Conservation (phyloP, 805 yeast genomes). For the Starmerella floricola region DNA sequence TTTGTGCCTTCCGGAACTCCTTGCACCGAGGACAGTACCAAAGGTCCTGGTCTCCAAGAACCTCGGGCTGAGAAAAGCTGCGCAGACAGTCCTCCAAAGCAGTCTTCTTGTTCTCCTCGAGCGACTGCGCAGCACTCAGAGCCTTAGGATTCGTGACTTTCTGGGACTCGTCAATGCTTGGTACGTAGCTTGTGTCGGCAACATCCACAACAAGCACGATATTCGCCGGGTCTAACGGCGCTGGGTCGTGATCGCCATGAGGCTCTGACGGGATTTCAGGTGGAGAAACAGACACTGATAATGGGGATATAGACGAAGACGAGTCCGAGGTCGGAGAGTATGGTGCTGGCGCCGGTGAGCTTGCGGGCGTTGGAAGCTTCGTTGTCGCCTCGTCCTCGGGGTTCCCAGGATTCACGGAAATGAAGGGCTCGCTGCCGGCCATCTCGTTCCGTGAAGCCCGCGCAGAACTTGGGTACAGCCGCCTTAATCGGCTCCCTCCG, state of each 20-base stretch:
- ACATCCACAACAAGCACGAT: constrained; percentile 15
- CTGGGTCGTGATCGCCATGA: not conserved
- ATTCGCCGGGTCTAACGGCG: constrained; percentile 3
- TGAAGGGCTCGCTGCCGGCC: constrained; percentile 1
- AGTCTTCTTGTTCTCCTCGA: constrained; percentile 30
- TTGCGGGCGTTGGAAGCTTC: constrained; percentile 6
- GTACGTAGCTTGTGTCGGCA: not conserved
- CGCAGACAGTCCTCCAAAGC: constrained; percentile 63
- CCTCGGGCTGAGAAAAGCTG: constrained; percentile 67
- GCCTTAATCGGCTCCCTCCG: constrained; percentile 1
- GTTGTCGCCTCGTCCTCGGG: not conserved
- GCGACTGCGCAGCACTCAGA: constrained; percentile 18
- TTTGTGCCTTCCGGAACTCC: constrained; percentile 81
- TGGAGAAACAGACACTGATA: constrained; percentile 3
- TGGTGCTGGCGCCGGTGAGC: constrained; percentile 1
- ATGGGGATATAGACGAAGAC: constrained; percentile 1
- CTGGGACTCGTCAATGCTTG: not conserved
- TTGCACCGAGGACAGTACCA: constrained; percentile 92
- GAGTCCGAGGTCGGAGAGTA: constrained; percentile 1
- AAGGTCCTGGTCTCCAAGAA: constrained; percentile 73
- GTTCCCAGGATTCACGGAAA: not conserved
- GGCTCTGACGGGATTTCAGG: not conserved
- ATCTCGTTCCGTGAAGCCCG: not conserved
- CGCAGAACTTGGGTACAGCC: not conserved
- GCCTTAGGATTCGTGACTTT: constrained; percentile 17